Conservation (phyloP, 2,329 filamentous ascomycete genomes). For the Botrytis galanthina region DNA sequence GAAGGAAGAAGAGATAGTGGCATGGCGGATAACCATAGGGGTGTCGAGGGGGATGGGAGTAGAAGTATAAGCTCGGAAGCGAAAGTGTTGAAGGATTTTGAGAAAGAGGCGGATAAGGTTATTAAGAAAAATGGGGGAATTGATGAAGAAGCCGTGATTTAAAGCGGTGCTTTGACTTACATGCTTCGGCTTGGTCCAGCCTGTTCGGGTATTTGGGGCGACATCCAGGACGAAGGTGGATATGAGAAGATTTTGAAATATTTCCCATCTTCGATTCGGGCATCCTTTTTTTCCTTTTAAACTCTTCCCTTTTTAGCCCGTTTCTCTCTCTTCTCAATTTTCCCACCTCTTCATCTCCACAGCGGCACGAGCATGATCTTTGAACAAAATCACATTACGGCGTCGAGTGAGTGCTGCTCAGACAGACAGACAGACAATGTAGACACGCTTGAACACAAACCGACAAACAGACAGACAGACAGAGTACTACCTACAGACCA, state of each 20-base stretch:
- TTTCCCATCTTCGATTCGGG: background rate
- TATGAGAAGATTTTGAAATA: background rate
- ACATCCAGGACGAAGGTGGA: background rate
- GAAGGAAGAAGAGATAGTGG: constrained; percentile 8
- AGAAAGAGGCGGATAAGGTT: background rate
- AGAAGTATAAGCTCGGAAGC: background rate
- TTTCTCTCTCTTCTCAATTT: background rate
- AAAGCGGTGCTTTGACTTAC: background rate
- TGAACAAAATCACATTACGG: too few species aligned
- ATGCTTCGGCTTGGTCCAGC: background rate
- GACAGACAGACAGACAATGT: background rate
- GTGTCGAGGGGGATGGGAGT: background rate
- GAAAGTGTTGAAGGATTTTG: background rate
- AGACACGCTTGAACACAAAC: background rate
- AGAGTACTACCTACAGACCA: background rate
- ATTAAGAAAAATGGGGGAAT: background rate
- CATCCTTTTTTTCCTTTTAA: background rate
- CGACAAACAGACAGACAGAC: background rate
- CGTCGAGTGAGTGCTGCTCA: too few species aligned
- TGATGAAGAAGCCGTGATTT: background rate
- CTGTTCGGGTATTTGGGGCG: background rate
- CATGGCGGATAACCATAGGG: constrained; percentile 18
- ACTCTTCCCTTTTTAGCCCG: background rate
- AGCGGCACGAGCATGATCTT: too few species aligned
- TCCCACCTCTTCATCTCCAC: too few species aligned